Evolutionary conservation across 2,329 filamentous ascomycete species (phyloP).

Genomic region (Zalaria sp.): DNA sequence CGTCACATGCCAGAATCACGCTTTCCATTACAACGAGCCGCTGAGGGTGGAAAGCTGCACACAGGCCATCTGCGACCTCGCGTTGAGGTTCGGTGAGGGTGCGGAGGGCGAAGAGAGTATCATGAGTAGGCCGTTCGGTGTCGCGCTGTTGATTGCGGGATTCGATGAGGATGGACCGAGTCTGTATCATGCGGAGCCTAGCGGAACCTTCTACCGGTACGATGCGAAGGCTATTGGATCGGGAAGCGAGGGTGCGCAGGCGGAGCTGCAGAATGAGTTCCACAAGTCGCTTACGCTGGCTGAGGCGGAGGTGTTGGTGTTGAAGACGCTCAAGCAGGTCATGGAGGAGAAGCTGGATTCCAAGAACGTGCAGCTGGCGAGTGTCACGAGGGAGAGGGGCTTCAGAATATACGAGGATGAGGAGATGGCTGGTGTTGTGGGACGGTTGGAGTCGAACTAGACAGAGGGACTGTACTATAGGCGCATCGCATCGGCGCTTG

Average conservation of each 20-base stretch:
- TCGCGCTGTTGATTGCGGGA: slow-evolving; percentile 88
- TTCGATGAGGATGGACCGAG: slow-evolving; percentile 95
- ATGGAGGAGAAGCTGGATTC: slow-evolving; percentile 99
- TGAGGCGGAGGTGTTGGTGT: slow-evolving; percentile 85
- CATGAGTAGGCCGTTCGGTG: slow-evolving; percentile 95
- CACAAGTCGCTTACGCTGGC: slow-evolving; percentile 90
- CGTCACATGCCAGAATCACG: slow-evolving; percentile 92
- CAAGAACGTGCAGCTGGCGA: slow-evolving; percentile 97
- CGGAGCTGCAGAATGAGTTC: slow-evolving; percentile 96
- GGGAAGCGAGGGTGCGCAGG: slow-evolving; percentile 92
- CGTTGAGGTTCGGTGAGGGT: slow-evolving; percentile 89
- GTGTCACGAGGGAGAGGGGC: slow-evolving; percentile 92
- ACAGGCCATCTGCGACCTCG: slow-evolving; percentile 95
- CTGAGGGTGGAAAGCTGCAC: slow-evolving; percentile 95
- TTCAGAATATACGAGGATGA: slow-evolving; percentile 98
- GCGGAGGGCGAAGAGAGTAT: slow-evolving; percentile 88
- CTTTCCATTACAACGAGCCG: slow-evolving; percentile 95
- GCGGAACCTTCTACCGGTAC: slow-evolving; percentile 96
- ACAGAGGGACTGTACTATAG: not conserved
- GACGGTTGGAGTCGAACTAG: slow-evolving; percentile 49
- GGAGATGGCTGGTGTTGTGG: slow-evolving; percentile 89
- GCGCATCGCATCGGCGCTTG: slow-evolving; percentile 5
- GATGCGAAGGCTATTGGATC: slow-evolving; percentile 98
- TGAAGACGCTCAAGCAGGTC: slow-evolving; percentile 98
- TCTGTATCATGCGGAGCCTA: slow-evolving; percentile 95